phyloP scores from a whole-genome alignment of 495 filamentous ascomycete species.

The Sporormia fimetaria region DNA sequence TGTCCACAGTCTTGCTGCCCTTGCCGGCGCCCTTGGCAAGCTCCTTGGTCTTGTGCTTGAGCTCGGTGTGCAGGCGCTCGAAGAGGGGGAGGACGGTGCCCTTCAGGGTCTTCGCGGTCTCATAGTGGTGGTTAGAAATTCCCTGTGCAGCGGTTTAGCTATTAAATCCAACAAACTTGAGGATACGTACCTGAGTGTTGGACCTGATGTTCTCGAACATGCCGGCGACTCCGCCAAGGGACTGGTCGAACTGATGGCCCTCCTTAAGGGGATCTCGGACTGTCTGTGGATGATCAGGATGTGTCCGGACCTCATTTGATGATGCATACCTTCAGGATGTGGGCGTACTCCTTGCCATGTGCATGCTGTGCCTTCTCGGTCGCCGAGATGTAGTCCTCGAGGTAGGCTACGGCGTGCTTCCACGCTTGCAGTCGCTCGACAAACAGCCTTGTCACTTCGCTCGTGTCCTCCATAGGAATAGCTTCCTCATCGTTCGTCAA shows the following conservation, averaged over 20 bases:
- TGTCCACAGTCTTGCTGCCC: conserved; percentile 78
- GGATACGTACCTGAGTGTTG: conserved; percentile 64
- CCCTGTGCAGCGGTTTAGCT: conserved; percentile 36
- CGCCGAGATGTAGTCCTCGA: conserved; percentile 76
- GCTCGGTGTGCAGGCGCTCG: conserved; percentile 83
- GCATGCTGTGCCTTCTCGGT: conserved; percentile 75
- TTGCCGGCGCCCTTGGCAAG: conserved; percentile 74
- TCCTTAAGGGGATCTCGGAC: conserved; percentile 77
- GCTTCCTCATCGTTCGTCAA: conserved; percentile 42
- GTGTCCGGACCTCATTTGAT: background rate
- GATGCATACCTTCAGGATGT: conserved; percentile 64
- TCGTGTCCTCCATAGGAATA: conserved; percentile 63
- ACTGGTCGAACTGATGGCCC: conserved; percentile 83
- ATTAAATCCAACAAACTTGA: background rate
- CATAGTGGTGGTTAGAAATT: conserved; percentile 72
- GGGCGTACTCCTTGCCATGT: conserved; percentile 91
- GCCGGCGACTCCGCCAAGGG: conserved; percentile 67
- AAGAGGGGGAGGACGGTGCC: conserved; percentile 73
- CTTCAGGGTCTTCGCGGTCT: conserved; percentile 81
- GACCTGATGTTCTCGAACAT: conserved; percentile 87
- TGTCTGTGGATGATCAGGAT: conserved; percentile 40
- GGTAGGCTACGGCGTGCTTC: conserved; percentile 84
- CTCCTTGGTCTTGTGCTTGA: conserved; percentile 90
- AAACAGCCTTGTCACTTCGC: conserved; percentile 59
- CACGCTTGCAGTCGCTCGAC: conserved; percentile 79